A percentile compares a stretch with the other conserved stretches of the same genome.
Conservation (phyloP, 139 green algal species). For the Medakamo hakoo region DNA sequence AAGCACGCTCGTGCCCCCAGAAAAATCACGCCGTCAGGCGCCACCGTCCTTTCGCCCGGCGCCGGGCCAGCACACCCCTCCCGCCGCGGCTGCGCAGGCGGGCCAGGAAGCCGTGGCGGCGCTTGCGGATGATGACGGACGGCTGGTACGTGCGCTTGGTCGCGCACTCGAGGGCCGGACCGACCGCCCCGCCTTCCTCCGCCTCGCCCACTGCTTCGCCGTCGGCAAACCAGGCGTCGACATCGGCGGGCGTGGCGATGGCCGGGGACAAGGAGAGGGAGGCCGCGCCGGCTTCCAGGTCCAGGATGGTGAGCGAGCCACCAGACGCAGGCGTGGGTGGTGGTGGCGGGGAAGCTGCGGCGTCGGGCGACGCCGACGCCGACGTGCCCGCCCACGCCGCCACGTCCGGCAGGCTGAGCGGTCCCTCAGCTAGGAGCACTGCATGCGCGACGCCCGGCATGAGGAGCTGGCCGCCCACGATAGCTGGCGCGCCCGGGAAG, state of each 20-base stretch:
- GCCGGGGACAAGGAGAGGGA: too few relatives aligned
- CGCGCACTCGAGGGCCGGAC: not conserved
- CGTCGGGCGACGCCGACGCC: too few relatives aligned
- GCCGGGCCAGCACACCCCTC: constrained; percentile 13
- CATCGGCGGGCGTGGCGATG: too few relatives aligned
- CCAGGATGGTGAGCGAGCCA: too few relatives aligned
- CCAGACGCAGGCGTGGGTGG: too few relatives aligned
- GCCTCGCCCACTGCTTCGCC: too few relatives aligned
- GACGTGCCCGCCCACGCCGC: not conserved
- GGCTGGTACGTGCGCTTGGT: constrained; percentile 41
- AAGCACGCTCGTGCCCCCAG: not conserved
- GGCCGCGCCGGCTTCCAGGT: too few relatives aligned
- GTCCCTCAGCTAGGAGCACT: not conserved
- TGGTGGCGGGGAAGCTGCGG: too few relatives aligned
- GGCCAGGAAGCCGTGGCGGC: constrained; percentile 36
- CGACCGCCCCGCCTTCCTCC: not conserved
- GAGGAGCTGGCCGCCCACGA: not conserved
- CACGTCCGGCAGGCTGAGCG: not conserved
- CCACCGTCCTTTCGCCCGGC: constrained; percentile 13
- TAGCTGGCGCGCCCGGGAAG: not conserved
- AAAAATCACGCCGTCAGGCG: constrained; percentile 17
- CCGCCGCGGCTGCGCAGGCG: constrained; percentile 15
- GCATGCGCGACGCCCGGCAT: not conserved
- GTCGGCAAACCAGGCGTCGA: too few relatives aligned
- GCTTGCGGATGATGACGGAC: constrained; percentile 32